A percentile compares a stretch with the other conserved stretches of the same genome.
phyloP scores from a whole-genome alignment of 805 yeast species.

The Gaillardinia entomophila region DNA sequence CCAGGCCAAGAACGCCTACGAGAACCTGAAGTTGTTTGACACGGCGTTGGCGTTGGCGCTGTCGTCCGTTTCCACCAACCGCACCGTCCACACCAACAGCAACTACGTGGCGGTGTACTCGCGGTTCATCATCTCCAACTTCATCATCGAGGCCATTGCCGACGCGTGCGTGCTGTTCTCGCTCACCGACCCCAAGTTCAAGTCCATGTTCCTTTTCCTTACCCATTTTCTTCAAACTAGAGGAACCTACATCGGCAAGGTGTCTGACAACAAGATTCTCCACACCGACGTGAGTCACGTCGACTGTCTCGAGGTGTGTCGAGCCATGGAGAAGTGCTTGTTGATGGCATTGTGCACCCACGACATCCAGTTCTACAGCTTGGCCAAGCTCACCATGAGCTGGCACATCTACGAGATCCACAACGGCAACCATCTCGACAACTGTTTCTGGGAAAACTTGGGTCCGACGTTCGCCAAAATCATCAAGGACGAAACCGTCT shows the following conservation, averaged over 20 bases:
- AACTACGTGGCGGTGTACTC: constrained; percentile 12
- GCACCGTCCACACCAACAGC: neutral
- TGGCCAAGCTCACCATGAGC: constrained; percentile 36
- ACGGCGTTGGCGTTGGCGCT: constrained; percentile 29
- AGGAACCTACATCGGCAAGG: constrained; percentile 8
- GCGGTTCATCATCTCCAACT: constrained; percentile 20
- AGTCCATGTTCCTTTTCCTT: constrained; percentile 28
- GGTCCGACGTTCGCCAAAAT: constrained; percentile 19
- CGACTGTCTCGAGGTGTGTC: constrained; percentile 20
- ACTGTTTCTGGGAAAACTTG: constrained; percentile 15
- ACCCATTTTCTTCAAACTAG: constrained; percentile 26
- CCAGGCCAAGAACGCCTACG: constrained; percentile 8
- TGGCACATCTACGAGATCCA: constrained; percentile 19
- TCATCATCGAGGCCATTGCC: constrained; percentile 26
- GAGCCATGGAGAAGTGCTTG: constrained; percentile 45
- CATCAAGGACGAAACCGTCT: constrained; percentile 46
- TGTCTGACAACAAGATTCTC: constrained; percentile 9
- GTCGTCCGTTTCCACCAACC: constrained; percentile 17
- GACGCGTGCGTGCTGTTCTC: constrained; percentile 29
- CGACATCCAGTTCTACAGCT: constrained; percentile 43
- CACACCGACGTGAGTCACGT: constrained; percentile 4
- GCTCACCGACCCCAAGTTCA: constrained; percentile 30
- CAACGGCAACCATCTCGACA: constrained; percentile 1
- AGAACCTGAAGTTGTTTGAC: constrained; percentile 19
- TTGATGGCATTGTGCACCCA: constrained; percentile 48